Evolutionary conservation across 2,329 filamentous ascomycete genomes (phyloP), one percentile per base, ranked within the genome.

Genomic region (Aspergillus sp.): DNA sequence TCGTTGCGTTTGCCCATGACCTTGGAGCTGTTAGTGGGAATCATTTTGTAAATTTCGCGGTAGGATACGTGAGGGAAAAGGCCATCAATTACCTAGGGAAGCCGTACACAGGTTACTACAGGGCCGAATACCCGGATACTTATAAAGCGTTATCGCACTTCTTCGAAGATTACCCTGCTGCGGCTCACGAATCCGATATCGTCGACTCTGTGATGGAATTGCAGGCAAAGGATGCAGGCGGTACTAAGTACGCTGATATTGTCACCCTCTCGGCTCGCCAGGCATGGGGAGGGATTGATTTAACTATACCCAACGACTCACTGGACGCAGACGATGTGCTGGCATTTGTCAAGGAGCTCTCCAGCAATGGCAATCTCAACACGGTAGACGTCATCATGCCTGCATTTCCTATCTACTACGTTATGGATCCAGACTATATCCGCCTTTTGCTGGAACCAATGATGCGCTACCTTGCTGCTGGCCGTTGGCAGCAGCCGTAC

Each of bases 341-440:
- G 31, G 73, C 70, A 6, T 79, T 78, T 40, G 70, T 79, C 59
- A 79, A 79, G 50, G 76, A 79, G 59, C 70, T 79, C 41, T 76
- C 74, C 5, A 78, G 75, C 44, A 70, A 78, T 54, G 76, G 75
- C 3, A 78, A 79, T 55, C 56, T 76, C 40, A 77, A 78, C 55
- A 79, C 77, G 1, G 68, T 79, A 15, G 77, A 79, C 58, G 69
- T 79, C 37, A 76, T 78, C 39, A 77, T 73, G 67, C 74, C 76
- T 1, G 68, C 72, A 6, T 77, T 77, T 53, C 77, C 77, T 0
- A 70, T 79, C 12, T 77, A 77, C 54, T 77, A 76, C 58, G 70
- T 75, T 40, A 67, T 78, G 56, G 71, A 76, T 37, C 75, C 77
- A 2, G 70, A 76, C 35, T 77, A 75, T 58, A 75, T 80, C 55